These are phyloP conservation scores for Chlamydomonas schloesseri DNA, from an alignment of 139 green algal species.

Conservation along the genomic window DNA sequence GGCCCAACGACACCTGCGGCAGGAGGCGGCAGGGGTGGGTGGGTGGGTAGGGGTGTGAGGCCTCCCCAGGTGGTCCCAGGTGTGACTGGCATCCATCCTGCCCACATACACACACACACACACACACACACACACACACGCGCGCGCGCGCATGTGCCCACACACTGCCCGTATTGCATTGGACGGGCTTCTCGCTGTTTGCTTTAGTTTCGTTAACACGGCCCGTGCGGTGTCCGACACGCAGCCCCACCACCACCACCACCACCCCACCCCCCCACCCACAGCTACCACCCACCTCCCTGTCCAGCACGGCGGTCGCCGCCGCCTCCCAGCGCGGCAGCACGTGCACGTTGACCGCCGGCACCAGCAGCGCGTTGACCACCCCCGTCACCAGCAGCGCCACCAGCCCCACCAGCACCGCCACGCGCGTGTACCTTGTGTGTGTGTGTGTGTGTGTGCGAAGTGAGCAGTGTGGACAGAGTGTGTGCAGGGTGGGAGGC, in stretches of 20 bases:
- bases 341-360: constrained; percentile 45
- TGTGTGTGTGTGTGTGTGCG: neutral
- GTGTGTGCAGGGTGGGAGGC: neutral
- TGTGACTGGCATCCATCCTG: no score
- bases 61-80: no score
- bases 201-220: no score
- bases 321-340: constrained; percentile 40
- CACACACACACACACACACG: no score
- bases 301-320: constrained; percentile 38
- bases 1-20: constrained; percentile 59
- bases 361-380: constrained; percentile 54
- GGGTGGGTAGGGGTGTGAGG: no score
- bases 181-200: no score
- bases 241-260: neutral
- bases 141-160: no score
- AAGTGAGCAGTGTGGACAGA: neutral
- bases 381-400: constrained; percentile 44
- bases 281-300: constrained; percentile 47
- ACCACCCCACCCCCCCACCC: neutral
- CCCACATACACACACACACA: no score
- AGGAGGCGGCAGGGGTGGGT: neutral
- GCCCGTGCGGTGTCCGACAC: no score
- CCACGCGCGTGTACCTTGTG: constrained; percentile 38
- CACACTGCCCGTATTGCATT: no score
- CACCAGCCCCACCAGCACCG: constrained; percentile 45